Evolutionary conservation across 306 rosid species (phyloP).

Genomic region (Morella rubra): DNA sequence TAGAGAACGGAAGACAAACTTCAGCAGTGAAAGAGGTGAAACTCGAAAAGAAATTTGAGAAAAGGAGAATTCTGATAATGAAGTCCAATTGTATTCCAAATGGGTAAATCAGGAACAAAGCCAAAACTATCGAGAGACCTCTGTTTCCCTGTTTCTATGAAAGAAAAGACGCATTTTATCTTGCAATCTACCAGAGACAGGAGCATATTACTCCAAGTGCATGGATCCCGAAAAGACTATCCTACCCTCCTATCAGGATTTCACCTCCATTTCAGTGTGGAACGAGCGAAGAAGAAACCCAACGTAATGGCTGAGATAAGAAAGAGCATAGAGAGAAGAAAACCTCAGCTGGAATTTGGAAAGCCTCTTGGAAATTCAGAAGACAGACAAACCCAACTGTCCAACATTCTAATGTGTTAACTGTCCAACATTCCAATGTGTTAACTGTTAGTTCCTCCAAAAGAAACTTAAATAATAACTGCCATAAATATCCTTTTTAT

Average conservation of each 20-base stretch:
- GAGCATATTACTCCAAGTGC: constrained; percentile 4
- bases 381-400: constrained; percentile 25
- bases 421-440: constrained; percentile 23
- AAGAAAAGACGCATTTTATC: constrained; percentile 1
- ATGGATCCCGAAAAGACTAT: constrained; percentile 31
- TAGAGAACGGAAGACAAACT: background rate
- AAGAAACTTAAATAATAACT: constrained; percentile 12
- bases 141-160: constrained; percentile 19
- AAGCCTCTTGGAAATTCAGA: constrained; percentile 25
- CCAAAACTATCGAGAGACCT: constrained; percentile 12
- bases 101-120: constrained; percentile 14
- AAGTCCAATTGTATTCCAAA: constrained; percentile 5
- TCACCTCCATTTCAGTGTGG: constrained; percentile 28
- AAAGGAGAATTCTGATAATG: constrained; percentile 5
- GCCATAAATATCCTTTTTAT: background rate
- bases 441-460: constrained; percentile 18
- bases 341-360: constrained; percentile 23
- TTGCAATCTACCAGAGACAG: constrained; percentile 16
- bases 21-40: constrained; percentile 5
- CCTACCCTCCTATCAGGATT: constrained; percentile 34
- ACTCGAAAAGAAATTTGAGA: constrained; percentile 25
- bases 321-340: constrained; percentile 22
- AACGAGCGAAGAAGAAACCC: constrained; percentile 11
- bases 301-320: constrained; percentile 1
- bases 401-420: constrained; percentile 21